Conservation (phyloP, 176 grass and related monocot genomes). For the Oryza glaberrima region DNA sequence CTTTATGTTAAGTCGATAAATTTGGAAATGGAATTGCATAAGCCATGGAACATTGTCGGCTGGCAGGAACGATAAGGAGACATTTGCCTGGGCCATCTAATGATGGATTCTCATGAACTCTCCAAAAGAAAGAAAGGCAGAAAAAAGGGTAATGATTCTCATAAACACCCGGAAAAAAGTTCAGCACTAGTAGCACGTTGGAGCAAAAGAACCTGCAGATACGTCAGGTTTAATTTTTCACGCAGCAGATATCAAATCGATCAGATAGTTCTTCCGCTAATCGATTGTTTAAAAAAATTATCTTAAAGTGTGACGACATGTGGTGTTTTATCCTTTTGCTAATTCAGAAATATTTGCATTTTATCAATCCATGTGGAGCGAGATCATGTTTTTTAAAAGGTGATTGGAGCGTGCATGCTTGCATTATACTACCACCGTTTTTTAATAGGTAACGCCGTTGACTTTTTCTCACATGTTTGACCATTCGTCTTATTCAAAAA, state of each 20-base stretch:
- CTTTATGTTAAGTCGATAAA: not conserved
- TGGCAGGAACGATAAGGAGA: constrained; percentile 23
- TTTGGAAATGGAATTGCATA: not conserved
- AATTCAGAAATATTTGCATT: not conserved
- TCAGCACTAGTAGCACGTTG: constrained; percentile 10
- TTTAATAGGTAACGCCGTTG: no score
- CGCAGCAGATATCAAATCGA: not conserved
- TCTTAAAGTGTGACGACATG: not conserved
- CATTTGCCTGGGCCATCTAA: constrained; percentile 4
- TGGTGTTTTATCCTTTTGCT: not conserved
- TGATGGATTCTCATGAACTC: constrained; percentile 18
- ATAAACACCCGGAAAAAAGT: constrained; percentile 24
- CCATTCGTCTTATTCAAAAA: no score
- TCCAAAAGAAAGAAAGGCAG: not conserved
- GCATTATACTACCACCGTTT: no score
- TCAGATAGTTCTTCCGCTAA: not conserved
- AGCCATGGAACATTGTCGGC: constrained; percentile 26
- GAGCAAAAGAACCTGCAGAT: not conserved
- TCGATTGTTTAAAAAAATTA: not conserved
- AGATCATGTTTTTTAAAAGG: constrained; percentile 3
- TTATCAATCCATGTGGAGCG: not conserved
- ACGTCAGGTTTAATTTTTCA: not conserved
- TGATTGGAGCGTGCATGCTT: not conserved
- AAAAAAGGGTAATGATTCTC: constrained; percentile 28
- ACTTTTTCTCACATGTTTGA: no score